Base-by-base conservation (phyloP, 129 eudicot genomes). In the Artemisia argyi region DNA sequence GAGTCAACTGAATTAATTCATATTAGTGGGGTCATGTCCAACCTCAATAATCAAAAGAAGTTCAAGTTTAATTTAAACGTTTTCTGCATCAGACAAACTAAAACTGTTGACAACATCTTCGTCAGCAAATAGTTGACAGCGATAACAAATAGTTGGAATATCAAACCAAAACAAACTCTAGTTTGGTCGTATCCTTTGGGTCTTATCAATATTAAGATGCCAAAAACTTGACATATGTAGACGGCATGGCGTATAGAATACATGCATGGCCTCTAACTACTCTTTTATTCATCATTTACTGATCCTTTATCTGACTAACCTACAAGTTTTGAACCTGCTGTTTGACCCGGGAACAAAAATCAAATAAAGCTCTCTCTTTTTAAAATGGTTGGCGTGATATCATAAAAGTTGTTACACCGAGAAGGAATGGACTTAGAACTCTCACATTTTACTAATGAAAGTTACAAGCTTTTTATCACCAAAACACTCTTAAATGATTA, bases 51-150 rank as follows among this genome's bases (percentile, higher is more conserved):
- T 17, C 65, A 61, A 19, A 58, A 51, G 26, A 69, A 61, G 16
- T 10, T 9, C 9, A 35, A 70, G 35, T 61, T 53, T 48, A n/a
- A n/a, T 59, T 15, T 48, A 57, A 67, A 55, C 44, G 39, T 76
- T 68, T 77, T 77, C 81, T 28, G 72, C 76, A 70, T 62, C 72
- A 17, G 76, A 77, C 81, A 71, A 77, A 64, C 65, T 35, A 61
- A 69, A 51, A 60, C 20, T 20, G 24, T 28, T 30, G 10, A 76
- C 2, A 46, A 58, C 54, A 13, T 76, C 55, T 15, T 13, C 30
- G 35, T 68, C 69, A n/a, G 10, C 18, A 28, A 75, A 66, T 7
- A 5, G 10, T 13, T 35, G 35, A 32, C 39, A 18, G 9, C 35
- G 6, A 52, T 50, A 65, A 51, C 19, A 35, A 14, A 64, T 19